Evolutionary conservation across 148 eudicot species (phyloP).

Genomic region (Pouteria glomerata): DNA sequence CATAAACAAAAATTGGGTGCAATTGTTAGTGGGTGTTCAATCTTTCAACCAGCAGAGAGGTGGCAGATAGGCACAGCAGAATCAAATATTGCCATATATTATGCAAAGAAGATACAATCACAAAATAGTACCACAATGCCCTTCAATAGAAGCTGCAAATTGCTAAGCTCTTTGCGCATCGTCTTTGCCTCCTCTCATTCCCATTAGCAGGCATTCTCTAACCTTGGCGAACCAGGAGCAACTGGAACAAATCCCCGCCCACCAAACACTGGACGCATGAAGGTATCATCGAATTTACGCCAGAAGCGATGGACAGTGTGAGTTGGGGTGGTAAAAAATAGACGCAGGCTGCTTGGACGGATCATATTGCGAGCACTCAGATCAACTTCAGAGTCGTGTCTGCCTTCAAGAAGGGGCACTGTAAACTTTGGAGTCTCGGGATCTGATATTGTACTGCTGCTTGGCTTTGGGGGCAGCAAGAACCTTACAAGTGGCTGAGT

Average conservation of each 20-base stretch:
- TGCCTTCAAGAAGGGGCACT: conserved; percentile 50
- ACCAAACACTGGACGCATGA: conserved; percentile 76
- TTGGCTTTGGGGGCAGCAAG: conserved; percentile 46
- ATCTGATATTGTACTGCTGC: conserved; percentile 40
- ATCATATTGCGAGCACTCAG: conserved; percentile 3
- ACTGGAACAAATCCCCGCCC: conserved; percentile 72
- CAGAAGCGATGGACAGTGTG: conserved; percentile 62
- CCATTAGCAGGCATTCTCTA: not conserved
- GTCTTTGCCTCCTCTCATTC: not conserved
- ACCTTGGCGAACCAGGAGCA: conserved; percentile 49
- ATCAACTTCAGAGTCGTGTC: conserved; percentile 34
- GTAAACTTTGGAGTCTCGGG: conserved; percentile 44
- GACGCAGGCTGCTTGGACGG: conserved; percentile 44
- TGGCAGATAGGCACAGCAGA: too few relatives aligned
- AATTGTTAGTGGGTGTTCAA: too few relatives aligned
- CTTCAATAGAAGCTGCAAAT: not conserved
- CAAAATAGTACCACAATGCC: not conserved
- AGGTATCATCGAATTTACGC: conserved; percentile 66
- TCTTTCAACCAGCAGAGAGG: too few relatives aligned
- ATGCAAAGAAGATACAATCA: not conserved
- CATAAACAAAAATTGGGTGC: too few relatives aligned
- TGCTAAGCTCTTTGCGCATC: not conserved
- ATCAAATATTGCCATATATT: not conserved
- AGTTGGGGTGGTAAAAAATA: conserved; percentile 57
- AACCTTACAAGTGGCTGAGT: conserved; percentile 71